Base-by-base conservation (phyloP, 176 grass and related monocot genomes). In the Cenchrus fungigraminus region DNA sequence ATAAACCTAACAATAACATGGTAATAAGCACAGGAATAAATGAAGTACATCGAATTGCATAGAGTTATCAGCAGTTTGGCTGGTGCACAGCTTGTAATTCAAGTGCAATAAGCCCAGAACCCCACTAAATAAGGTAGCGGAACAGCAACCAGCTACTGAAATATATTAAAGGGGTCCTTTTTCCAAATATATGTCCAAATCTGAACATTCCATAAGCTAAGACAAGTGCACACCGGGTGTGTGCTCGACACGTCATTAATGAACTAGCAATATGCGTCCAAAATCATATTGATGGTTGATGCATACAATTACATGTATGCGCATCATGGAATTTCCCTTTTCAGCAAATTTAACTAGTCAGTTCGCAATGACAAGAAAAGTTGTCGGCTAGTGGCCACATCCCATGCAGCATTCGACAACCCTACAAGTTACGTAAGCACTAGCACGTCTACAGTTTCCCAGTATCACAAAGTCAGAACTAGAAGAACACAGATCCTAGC, bases 361-460 rank as follows among this genome's bases (percentile, higher is more conserved):
- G 20, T 61, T 62, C 56, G 40, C 16, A 47, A 62, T 55, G 47
- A 17, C 49, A 79, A 8, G 10, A 69, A 43, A 42, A 43, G 31
- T 10, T 86, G 42, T 37, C 9, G 4, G 12, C 47, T 65, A 82
- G 73, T 34, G 10, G 4, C 12, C 72, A 78, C 16, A 22, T 62
- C 32, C 4, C 44, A 63, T 62, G 73, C 73, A 88, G 64, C 45
- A 78, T 45, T 51, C 68, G 22, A 74, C 19, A 72, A 60, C 17
- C 1, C 1, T 40, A 68, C 12, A 1, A 19, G 37, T 2, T 4
- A 9, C 12, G 15, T 50, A 65, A 73, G 67, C 73, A 67, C 58
- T 25, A 68, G 5, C 44, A 14, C 15, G 0, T 9, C 0, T 37
- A 28, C 4, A 16, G 15, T 72, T 37, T 6, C 10, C 57, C 71